Evolutionary conservation across 2,329 filamentous ascomycete species (phyloP).

Genomic region (Aspergillus sclerotialis): DNA sequence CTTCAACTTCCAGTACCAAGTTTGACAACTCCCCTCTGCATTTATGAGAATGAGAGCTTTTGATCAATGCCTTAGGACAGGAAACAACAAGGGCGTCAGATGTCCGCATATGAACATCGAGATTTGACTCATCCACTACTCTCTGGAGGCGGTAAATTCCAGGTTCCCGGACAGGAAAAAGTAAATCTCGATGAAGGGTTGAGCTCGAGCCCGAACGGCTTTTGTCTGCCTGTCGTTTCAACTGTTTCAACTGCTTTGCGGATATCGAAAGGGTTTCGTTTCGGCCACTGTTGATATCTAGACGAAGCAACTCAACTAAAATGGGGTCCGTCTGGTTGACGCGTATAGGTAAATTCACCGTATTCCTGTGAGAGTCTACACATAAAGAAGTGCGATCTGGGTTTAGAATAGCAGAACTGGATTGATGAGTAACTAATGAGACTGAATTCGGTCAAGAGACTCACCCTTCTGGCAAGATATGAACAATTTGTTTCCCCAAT

Average conservation of each 20-base stretch:
- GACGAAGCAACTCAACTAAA: slow-evolving; percentile 78
- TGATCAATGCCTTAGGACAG: slow-evolving; percentile 74
- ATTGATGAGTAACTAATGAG: slow-evolving; percentile 18
- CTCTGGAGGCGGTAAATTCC: slow-evolving; percentile 79
- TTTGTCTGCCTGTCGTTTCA: slow-evolving; percentile 65
- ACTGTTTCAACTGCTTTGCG: slow-evolving; percentile 64
- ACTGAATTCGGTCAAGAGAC: slow-evolving; percentile 12
- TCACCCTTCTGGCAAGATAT: slow-evolving; percentile 89
- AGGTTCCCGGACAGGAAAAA: slow-evolving; percentile 72
- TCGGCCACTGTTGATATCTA: slow-evolving; percentile 72
- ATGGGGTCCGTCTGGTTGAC: slow-evolving; percentile 92
- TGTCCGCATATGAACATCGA: slow-evolving; percentile 73
- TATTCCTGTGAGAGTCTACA: slow-evolving; percentile 56
- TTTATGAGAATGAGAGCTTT: slow-evolving; percentile 56
- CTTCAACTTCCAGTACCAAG: slow-evolving; percentile 72
- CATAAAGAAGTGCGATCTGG: slow-evolving; percentile 76
- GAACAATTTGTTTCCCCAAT: slow-evolving; percentile 92
- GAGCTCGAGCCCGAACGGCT: slow-evolving; percentile 42
- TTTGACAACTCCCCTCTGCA: slow-evolving; percentile 87
- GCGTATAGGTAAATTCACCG: slow-evolving; percentile 68
- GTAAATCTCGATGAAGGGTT: slow-evolving; percentile 58
- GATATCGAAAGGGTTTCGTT: slow-evolving; percentile 75
- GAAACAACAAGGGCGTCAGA: slow-evolving; percentile 77
- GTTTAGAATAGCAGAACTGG: slow-evolving; percentile 76
- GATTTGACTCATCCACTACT: slow-evolving; percentile 86